Evolutionary conservation across 305 asterid genomes (phyloP).

Genomic region (Fraxinus nigra): DNA sequence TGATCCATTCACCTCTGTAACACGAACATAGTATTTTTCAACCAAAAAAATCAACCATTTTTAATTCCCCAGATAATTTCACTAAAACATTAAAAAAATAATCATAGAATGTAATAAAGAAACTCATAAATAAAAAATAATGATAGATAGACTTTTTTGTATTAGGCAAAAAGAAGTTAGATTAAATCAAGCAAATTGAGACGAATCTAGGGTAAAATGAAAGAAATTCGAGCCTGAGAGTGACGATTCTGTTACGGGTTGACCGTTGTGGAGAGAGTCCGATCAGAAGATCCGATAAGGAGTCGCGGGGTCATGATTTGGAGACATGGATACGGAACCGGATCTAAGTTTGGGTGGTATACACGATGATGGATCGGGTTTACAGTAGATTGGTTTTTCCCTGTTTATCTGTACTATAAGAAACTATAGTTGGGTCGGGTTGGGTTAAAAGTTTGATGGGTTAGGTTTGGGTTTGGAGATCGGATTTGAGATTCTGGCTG

Average conservation of each 20-base stretch:
- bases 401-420: not conserved
- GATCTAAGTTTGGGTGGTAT: constrained; percentile 22
- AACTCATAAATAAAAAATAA: not conserved
- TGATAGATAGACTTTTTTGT: not conserved
- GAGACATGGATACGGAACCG: constrained; percentile 38
- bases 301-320: constrained; percentile 44
- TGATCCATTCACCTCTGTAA: not conserved
- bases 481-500: too few relatives aligned
- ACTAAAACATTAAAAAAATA: constrained; percentile 5
- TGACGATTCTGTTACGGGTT: constrained; percentile 12
- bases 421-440: constrained; percentile 28
- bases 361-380: constrained; percentile 39
- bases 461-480: not conserved
- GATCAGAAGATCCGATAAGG: constrained; percentile 48
- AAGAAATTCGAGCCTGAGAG: constrained; percentile 30
- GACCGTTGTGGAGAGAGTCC: constrained; percentile 27
- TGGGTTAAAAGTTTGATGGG: constrained; percentile 15
- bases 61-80: not conserved
- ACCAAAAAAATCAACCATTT: not conserved
- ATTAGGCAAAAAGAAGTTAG: constrained; percentile 7
- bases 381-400: constrained; percentile 1
- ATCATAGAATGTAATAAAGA: not conserved
- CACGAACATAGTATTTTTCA: not conserved
- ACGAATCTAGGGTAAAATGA: constrained; percentile 26
- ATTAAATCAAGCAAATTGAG: constrained; percentile 24